These are phyloP conservation scores for Diversispora eburnea DNA, from an alignment of 192 early-diverging fungal species.

Conservation along the genomic window DNA sequence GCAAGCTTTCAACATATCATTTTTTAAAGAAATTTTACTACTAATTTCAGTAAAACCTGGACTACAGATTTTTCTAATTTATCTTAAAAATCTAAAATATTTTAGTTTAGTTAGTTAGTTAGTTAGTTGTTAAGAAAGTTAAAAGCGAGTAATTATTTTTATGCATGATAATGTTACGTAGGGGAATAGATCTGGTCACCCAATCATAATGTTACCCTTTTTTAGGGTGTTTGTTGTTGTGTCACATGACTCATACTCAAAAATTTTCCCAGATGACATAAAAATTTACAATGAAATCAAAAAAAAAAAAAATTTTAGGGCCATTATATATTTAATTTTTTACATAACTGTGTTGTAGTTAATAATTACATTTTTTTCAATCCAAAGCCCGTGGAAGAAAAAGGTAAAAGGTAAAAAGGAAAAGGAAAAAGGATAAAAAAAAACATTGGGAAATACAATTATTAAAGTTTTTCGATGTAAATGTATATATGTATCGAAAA, in stretches of 20 bases:
- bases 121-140: no score
- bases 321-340: not conserved
- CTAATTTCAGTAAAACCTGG: no score
- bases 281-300: not conserved
- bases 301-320: constrained; percentile 19
- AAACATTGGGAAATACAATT: not conserved
- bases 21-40: no score
- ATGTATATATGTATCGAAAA: constrained; percentile 1
- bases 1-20: no score
- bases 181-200: not conserved
- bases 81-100: no score
- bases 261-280: not conserved
- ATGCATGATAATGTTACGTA: no score
- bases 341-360: constrained; percentile 6
- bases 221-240: not conserved
- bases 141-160: no score
- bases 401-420: not conserved
- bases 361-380: not conserved
- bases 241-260: constrained; percentile 5
- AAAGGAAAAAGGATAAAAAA: constrained; percentile 2
- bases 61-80: no score
- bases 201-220: not conserved
- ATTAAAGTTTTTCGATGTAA: constrained; percentile 2
- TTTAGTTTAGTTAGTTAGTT: no score
- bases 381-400: not conserved